A percentile compares a stretch with the other conserved stretches of the same genome.
Evolutionary conservation across 1,284 basidiomycete genomes (phyloP).

Genomic region (Ceratobasidium sp.): DNA sequence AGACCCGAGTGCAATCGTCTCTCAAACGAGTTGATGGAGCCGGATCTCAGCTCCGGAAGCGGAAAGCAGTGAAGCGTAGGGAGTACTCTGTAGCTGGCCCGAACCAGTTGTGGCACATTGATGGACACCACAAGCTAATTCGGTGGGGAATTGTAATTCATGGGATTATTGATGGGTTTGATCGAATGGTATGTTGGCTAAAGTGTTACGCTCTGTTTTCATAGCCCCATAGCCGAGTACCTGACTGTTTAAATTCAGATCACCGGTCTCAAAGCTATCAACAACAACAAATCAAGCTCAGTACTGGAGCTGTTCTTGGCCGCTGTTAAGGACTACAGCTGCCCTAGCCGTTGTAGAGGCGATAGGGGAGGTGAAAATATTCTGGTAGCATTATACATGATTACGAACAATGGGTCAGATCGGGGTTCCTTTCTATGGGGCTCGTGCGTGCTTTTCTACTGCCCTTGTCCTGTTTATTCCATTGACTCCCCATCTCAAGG

Average conservation of each 20-base stretch:
- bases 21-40: background rate
- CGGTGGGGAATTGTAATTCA: constrained; percentile 53
- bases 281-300: constrained; percentile 60
- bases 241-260: background rate
- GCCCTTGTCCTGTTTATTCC: too few relatives aligned
- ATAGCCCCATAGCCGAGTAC: too few relatives aligned
- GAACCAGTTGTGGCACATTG: constrained; percentile 51
- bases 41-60: background rate
- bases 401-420: constrained; percentile 46
- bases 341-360: constrained; percentile 52
- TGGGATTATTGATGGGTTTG: constrained; percentile 53
- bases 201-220: background rate
- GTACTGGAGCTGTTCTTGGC: constrained; percentile 57
- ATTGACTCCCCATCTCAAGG: background rate
- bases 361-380: constrained; percentile 53
- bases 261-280: constrained; percentile 55
- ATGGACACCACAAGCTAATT: constrained; percentile 55
- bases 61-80: background rate
- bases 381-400: constrained; percentile 49
- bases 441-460: constrained; percentile 49
- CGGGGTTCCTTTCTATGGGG: constrained; percentile 53
- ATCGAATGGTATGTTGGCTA: constrained; percentile 46
- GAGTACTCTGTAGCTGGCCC: background rate
- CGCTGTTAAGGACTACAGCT: constrained; percentile 50
- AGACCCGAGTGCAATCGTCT: background rate